Evolutionary conservation across 805 yeast genomes (phyloP).

Genomic region (Scheffersomyces amazonensis): DNA sequence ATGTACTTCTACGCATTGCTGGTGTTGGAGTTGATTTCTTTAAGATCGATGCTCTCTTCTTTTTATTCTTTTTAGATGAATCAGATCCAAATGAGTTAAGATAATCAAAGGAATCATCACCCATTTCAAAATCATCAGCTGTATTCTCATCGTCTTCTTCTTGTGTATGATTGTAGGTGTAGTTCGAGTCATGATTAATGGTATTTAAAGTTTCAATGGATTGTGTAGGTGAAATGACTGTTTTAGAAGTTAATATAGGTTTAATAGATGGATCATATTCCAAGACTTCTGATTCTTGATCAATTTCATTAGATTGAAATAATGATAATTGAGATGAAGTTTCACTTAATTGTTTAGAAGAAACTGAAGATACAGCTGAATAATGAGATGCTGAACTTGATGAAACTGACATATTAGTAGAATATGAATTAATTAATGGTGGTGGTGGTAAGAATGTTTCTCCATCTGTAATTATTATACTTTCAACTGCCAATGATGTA

Average conservation of each 20-base stretch:
- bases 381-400: background rate
- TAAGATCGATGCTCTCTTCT: too few relatives aligned
- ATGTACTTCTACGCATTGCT: too few relatives aligned
- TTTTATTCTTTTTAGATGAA: background rate
- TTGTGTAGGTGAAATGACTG: too few relatives aligned
- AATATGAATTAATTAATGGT: background rate
- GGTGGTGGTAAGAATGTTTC: background rate
- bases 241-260: too few relatives aligned
- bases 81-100: slow-evolving; percentile 14
- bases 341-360: background rate
- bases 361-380: background rate
- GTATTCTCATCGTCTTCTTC: slow-evolving; percentile 1
- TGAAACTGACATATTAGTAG: background rate
- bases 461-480: background rate
- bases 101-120: slow-evolving; percentile 14
- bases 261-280: too few relatives aligned
- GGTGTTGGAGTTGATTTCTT: too few relatives aligned
- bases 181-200: too few relatives aligned
- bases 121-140: slow-evolving; percentile 4
- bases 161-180: background rate
- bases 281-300: too few relatives aligned
- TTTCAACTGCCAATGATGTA: background rate
- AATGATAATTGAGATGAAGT: background rate
- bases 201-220: too few relatives aligned
- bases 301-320: background rate